Evolutionary conservation across 2,329 filamentous ascomycete genomes (phyloP).

Genomic region (Ceratocystis huliohia): DNA sequence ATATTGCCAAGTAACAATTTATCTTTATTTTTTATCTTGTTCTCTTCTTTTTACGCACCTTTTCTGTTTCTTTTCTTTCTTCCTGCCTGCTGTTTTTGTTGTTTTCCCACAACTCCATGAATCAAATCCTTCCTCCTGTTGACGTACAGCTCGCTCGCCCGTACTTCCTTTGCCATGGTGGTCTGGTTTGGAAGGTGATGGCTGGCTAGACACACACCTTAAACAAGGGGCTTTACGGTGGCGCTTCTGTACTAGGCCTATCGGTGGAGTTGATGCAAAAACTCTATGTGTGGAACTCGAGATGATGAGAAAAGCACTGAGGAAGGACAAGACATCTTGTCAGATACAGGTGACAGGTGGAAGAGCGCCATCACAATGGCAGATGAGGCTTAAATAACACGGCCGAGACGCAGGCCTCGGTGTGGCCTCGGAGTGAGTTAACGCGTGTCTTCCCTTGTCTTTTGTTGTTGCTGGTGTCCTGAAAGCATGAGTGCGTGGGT

Average conservation of each 20-base stretch:
- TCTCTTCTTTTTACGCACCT: too few relatives aligned
- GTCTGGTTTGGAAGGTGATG: background rate
- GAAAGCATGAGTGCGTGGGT: background rate
- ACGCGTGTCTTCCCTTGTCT: too few relatives aligned
- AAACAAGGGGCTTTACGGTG: background rate
- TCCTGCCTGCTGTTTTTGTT: too few relatives aligned
- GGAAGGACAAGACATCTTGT: background rate
- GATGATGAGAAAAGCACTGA: background rate
- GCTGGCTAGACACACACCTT: background rate
- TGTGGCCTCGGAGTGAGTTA: too few relatives aligned
- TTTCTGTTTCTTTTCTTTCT: too few relatives aligned
- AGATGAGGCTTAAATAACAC: background rate
- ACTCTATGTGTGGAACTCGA: background rate
- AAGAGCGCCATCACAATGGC: background rate
- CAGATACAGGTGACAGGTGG: background rate
- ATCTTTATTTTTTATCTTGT: too few relatives aligned
- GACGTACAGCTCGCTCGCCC: too few relatives aligned
- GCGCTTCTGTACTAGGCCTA: background rate
- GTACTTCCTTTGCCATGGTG: too few relatives aligned
- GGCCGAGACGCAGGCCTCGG: background rate
- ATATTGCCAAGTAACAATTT: too few relatives aligned
- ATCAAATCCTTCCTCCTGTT: too few relatives aligned
- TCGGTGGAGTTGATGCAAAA: background rate
- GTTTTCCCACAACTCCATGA: too few relatives aligned
- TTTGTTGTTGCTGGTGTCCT: too few relatives aligned